These are phyloP conservation scores for Citrus cavaleriei DNA, from an alignment of 345 rosid species.

Conservation along the genomic window DNA sequence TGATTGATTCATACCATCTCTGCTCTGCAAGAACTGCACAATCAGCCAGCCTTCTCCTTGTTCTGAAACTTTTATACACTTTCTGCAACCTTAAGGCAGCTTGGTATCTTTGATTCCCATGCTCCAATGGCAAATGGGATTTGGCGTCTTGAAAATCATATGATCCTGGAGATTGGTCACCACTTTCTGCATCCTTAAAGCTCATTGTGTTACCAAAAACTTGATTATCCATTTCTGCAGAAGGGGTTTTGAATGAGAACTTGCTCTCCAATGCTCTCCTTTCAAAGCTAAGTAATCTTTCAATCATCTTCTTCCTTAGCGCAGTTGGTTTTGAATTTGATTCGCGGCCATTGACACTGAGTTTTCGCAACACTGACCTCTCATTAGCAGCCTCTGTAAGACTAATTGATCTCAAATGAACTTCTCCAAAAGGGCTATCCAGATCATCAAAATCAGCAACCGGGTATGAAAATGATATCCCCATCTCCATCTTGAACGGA, in stretches of 20 bases:
- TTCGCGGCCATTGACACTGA: slow-evolving; percentile 38
- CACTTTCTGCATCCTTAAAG: slow-evolving; percentile 22
- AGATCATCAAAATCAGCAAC: slow-evolving; percentile 25
- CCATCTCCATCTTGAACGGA: slow-evolving; percentile 21
- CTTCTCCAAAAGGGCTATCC: slow-evolving; percentile 23
- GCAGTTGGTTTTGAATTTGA: slow-evolving; percentile 29
- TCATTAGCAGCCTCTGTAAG: slow-evolving; percentile 14
- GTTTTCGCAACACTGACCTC: slow-evolving; percentile 30
- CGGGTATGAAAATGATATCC: slow-evolving; percentile 26
- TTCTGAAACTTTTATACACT: slow-evolving; percentile 89
- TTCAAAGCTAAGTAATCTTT: slow-evolving; percentile 32
- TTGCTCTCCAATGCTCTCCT: slow-evolving; percentile 23
- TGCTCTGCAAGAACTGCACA: slow-evolving; percentile 93
- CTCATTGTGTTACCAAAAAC: slow-evolving; percentile 21
- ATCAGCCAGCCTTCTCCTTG: slow-evolving; percentile 86
- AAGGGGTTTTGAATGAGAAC: slow-evolving; percentile 23
- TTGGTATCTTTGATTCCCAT: slow-evolving; percentile 28
- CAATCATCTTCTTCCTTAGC: slow-evolving; percentile 13
- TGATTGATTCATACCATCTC: slow-evolving; percentile 57
- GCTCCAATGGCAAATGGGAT: background rate
- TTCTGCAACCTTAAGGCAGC: slow-evolving; percentile 87
- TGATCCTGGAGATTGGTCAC: slow-evolving; percentile 15
- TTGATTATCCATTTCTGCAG: slow-evolving; percentile 27
- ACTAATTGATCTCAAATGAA: slow-evolving; percentile 23
- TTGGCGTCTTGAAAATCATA: slow-evolving; percentile 11